phyloP scores from a whole-genome alignment of 139 green algal species.

The Chlamydomonas eustigma region DNA sequence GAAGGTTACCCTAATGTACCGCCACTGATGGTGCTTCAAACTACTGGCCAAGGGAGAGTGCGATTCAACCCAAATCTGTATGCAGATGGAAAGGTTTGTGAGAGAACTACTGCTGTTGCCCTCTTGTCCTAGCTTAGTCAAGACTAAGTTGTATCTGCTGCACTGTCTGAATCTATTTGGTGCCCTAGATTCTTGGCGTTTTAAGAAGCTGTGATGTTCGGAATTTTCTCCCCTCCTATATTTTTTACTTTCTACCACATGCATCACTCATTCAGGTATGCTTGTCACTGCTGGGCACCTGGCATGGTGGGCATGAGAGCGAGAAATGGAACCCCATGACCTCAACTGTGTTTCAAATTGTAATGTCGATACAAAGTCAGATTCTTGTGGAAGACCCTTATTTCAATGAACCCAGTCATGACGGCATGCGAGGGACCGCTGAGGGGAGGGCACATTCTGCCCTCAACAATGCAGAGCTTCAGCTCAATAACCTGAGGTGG shows the following conservation, averaged over 20 bases:
- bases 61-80: conserved; percentile 90
- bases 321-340: conserved; percentile 71
- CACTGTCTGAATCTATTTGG: too few relatives aligned
- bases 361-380: conserved; percentile 73
- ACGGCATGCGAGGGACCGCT: conserved; percentile 47
- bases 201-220: too few relatives aligned
- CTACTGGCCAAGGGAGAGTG: conserved; percentile 57
- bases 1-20: conserved; percentile 69
- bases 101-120: neutral
- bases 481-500: conserved; percentile 44
- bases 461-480: conserved; percentile 63
- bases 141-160: too few relatives aligned
- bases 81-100: conserved; percentile 67
- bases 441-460: conserved; percentile 38
- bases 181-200: too few relatives aligned
- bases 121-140: too few relatives aligned
- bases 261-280: conserved; percentile 49
- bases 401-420: conserved; percentile 53
- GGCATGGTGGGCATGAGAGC: conserved; percentile 54
- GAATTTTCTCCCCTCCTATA: neutral
- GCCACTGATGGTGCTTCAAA: conserved; percentile 69
- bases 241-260: neutral
- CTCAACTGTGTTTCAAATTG: conserved; percentile 68
- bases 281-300: conserved; percentile 79
- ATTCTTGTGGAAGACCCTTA: conserved; percentile 31